These are phyloP conservation scores for Acanthamoeba lenticulata DNA, from an alignment of 208 protist species.

Conservation along the genomic window DNA sequence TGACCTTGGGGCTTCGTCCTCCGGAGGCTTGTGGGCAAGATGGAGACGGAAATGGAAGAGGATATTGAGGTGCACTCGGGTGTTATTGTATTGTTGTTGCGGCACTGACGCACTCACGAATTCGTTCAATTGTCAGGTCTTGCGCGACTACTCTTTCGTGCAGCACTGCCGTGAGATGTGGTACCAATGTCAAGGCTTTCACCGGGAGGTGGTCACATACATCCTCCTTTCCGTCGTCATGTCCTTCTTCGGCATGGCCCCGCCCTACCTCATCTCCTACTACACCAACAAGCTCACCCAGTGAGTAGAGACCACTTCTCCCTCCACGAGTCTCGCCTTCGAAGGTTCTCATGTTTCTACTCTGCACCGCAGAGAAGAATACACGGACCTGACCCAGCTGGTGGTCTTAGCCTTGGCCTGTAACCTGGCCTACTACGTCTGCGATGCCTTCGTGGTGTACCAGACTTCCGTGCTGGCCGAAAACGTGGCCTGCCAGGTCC, in stretches of 20 bases:
- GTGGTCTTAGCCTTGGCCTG: not conserved
- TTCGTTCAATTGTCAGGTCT: not conserved
- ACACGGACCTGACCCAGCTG: not conserved
- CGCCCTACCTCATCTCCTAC: conserved; percentile 20
- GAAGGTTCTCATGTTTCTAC: too few relatives aligned
- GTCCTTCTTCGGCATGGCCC: conserved; percentile 28
- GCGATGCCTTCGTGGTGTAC: conserved; percentile 3
- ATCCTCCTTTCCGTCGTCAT: conserved; percentile 7
- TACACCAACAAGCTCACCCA: conserved; percentile 40
- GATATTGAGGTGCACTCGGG: not conserved
- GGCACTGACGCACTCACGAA: not conserved
- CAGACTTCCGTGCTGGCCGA: conserved; percentile 5
- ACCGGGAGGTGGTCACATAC: not conserved
- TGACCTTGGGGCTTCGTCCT: too few relatives aligned
- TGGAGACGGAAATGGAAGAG: not conserved
- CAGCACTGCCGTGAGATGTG: conserved; percentile 1
- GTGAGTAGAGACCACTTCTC: not conserved
- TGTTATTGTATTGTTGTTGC: not conserved
- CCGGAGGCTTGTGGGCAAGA: too few relatives aligned
- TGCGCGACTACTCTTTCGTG: not conserved
- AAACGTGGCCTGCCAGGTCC: not conserved
- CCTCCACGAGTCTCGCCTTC: too few relatives aligned
- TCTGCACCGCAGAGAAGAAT: conserved; percentile 4
- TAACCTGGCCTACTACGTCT: not conserved
- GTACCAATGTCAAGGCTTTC: not conserved